Conservation (phyloP, 805 yeast genomes). For the Cyberlindnera maritima region DNA sequence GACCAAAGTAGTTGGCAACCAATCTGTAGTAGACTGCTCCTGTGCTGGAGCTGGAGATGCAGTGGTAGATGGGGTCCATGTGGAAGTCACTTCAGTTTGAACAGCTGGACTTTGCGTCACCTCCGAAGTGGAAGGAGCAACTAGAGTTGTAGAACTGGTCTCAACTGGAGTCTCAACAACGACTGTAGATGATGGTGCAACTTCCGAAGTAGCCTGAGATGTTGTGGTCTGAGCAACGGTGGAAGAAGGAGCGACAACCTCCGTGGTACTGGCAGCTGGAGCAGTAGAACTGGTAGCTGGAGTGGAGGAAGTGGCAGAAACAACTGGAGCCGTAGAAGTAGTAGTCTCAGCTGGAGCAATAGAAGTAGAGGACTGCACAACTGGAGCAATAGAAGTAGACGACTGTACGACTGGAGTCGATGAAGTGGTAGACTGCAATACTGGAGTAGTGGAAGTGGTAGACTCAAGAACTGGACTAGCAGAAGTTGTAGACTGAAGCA, state of each 20-base stretch:
- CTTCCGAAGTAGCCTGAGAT: background rate
- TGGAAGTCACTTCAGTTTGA: background rate
- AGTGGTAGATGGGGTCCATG: background rate
- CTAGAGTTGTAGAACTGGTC: background rate
- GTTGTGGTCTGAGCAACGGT: slow-evolving; percentile 1
- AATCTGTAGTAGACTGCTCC: slow-evolving; percentile 15
- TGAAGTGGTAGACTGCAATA: too few relatives aligned
- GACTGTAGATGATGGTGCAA: background rate
- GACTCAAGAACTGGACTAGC: background rate
- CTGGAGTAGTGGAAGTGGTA: background rate
- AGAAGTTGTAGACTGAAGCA: background rate
- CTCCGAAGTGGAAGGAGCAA: background rate
- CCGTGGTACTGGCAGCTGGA: background rate
- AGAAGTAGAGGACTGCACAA: too few relatives aligned
- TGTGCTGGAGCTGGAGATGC: slow-evolving; percentile 19
- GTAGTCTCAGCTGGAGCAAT: background rate
- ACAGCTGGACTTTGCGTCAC: slow-evolving; percentile 1
- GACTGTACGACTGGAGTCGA: background rate
- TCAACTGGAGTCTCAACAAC: background rate
- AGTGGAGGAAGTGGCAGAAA: background rate
- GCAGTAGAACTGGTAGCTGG: background rate
- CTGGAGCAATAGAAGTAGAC: background rate
- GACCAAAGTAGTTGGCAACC: slow-evolving; percentile 45
- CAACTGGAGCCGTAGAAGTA: background rate
- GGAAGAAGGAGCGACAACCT: slow-evolving; percentile 1